Percentiles rank a stretch among this genome's conserved stretches.
These are phyloP conservation scores for Tetratostichococcus sp. DNA, from an alignment of 139 green algal species.

Conservation along the genomic window DNA sequence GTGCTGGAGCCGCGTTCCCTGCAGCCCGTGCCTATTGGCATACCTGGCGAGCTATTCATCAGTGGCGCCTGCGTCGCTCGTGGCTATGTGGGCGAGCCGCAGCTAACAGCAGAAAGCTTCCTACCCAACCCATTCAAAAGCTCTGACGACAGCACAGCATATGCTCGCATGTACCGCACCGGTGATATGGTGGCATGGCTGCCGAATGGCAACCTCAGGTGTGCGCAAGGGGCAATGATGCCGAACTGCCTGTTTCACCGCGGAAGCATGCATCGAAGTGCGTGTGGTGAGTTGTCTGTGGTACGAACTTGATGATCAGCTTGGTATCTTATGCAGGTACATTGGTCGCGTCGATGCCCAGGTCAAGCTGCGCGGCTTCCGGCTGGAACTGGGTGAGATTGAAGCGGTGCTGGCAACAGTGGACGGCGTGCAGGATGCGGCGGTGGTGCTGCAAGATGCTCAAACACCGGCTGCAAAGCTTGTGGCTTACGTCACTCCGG, in stretches of 20 bases:
- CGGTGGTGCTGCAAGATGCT: constrained; percentile 2
- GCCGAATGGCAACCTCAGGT: constrained; percentile 16
- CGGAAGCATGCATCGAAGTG: no score
- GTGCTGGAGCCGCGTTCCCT: constrained; percentile 28
- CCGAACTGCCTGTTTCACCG: no score
- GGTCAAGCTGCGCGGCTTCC: no score
- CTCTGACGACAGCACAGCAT: constrained; percentile 6
- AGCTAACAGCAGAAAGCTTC: constrained; percentile 43
- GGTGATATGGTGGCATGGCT: constrained; percentile 22
- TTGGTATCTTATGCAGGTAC: constrained; percentile 21
- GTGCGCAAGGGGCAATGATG: no score
- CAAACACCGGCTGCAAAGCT: background rate
- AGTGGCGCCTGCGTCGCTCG: constrained; percentile 29
- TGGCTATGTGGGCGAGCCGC: constrained; percentile 30
- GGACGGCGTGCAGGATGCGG: constrained; percentile 18
- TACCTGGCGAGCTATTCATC: constrained; percentile 48
- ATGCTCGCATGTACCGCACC: constrained; percentile 34
- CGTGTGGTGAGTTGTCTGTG: no score
- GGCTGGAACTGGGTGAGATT: no score
- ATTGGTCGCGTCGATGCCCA: constrained; percentile 23
- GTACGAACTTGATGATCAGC: no score
- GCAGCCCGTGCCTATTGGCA: constrained; percentile 26
- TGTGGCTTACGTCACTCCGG: constrained; percentile 19
- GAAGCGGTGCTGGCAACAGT: no score
- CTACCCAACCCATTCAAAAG: constrained; percentile 37